Evolutionary conservation across 2,329 filamentous ascomycete genomes (phyloP), one percentile per base, ranked within the genome.

Genomic region (Cytospora schulzeri): DNA sequence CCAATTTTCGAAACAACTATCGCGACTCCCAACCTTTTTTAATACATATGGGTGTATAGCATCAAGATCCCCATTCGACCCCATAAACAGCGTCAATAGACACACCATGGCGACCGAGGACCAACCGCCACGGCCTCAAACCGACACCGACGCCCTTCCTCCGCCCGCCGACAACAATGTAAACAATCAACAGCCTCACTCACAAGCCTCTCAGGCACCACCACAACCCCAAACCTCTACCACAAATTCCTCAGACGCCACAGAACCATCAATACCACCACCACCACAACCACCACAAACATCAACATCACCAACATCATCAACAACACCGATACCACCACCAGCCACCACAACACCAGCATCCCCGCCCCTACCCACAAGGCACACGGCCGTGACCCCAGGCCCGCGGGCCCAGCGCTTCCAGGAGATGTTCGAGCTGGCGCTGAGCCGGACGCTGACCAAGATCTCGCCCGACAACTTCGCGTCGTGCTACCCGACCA

Each of bases 401-500:
- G 87, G 87, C 55, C 83, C 83, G 3, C 85, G 86, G 69, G 87
- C 87, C 2, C 70, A 76, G 31, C 80, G 83, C 53, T 80, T 89
- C 64, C 80, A 82, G 60, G 76, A 81, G 61, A 77, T 87, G 38
- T 87, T 86, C 72, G 77, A 78, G 61, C 75, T 78, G 64, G 81
- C 81, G 31, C 80, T 88, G 28, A 69, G 74, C 54, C 81, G 81
- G 69, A 88, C 86, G 2, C 79, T 89, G 35, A 77, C 74, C 68
- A 82, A 84, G 71, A 78, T 88, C 62, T 80, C 76, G 68, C 85
- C 81, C 76, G 79, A 82, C 57, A 85, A 85, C 72, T 83, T 89
- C 69, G 81, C 82, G 2, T 78, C 81, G 2, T 89, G 87, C 75
- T 89, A 87, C 73, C 86, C 87, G 52, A 86, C 83, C 24, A 78